Evolutionary conservation across 1,139 yeast genomes (phyloP), one percentile per base, ranked within the genome.

Genomic region (Blastobotrys malaysiensis): DNA sequence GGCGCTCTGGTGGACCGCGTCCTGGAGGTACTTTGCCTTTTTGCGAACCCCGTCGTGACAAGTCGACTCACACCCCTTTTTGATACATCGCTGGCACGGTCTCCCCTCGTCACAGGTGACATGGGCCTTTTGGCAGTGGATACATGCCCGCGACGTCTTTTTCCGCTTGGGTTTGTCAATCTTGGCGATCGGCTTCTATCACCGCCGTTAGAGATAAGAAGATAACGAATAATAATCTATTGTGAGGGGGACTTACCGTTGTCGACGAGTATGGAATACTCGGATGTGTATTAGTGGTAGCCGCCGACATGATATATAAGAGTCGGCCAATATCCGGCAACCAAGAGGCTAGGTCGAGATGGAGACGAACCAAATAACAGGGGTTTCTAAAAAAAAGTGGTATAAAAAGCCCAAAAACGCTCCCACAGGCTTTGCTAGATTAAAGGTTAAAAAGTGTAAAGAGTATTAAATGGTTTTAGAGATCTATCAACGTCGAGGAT

Each of bases 31-130:
- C 68, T 90, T 90, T 69, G 89, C 88, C 60, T 81, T 76, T 72
- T 90, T 90, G 52, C 97, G 73, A 1, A 95, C 95, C 2, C 96
- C 97, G 73, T 90, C 97, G 48, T 83, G 82, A 70, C 98, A 90
- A 0, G 86, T 75, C 16, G 72, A 76, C 4, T 77, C 79, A n/a
- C 88, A 72, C 0, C 90, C 90, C 61, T 88, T 75, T 49, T 77
- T 77, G n/a, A 85, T 68, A 69, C 98, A 91, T 50, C 96, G 70
- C 54, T 78, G 77, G 65, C 98, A 91, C 0, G 98, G 98, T 49
- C 98, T 65, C 45, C 71, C 56, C 14, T 83, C 78, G 63, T 89
- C 96, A 69, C 98, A 91, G 0, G 97, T 86, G 77, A 89, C 82
- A 69, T 91, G 98, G 1, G 96, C 88, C 63, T 81, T 82, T 58